These are phyloP conservation scores for Chloropicon primus DNA, from an alignment of 139 green algal species.

Conservation along the genomic window DNA sequence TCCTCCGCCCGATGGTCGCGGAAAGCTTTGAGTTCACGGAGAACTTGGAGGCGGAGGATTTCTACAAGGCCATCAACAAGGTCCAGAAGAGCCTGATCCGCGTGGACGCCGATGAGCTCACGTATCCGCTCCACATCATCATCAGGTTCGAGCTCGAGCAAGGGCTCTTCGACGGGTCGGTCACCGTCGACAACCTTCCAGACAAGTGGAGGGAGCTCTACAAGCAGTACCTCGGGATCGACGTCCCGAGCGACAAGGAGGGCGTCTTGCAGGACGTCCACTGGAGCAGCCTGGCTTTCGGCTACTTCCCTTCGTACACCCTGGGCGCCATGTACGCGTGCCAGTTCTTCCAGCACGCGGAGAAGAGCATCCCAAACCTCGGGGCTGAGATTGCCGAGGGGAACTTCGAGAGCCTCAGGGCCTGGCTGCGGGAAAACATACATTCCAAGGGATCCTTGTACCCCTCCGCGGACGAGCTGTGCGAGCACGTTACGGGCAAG, in stretches of 20 bases:
- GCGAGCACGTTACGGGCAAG: slow-evolving; percentile 50
- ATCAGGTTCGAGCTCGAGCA: slow-evolving; percentile 68
- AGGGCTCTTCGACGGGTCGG: slow-evolving; percentile 51
- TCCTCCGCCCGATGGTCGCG: slow-evolving; percentile 31
- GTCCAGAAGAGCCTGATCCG: slow-evolving; percentile 63
- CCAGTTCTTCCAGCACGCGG: slow-evolving; percentile 32
- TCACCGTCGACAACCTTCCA: slow-evolving; percentile 51
- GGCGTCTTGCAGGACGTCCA: slow-evolving; percentile 71
- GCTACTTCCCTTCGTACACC: slow-evolving; percentile 47
- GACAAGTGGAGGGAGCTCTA: slow-evolving; percentile 56
- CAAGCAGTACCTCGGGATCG: slow-evolving; percentile 48
- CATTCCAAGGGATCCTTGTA: slow-evolving; percentile 59
- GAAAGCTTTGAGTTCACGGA: slow-evolving; percentile 30
- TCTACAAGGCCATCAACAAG: slow-evolving; percentile 63
- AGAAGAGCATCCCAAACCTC: slow-evolving; percentile 40
- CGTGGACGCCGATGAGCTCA: slow-evolving; percentile 66
- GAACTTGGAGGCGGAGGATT: slow-evolving; percentile 22
- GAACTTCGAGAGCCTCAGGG: slow-evolving; percentile 53
- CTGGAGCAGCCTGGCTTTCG: slow-evolving; percentile 33
- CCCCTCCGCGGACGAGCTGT: slow-evolving; percentile 62
- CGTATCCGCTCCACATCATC: slow-evolving; percentile 84
- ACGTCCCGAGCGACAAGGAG: slow-evolving; percentile 40
- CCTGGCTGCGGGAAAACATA: slow-evolving; percentile 67
- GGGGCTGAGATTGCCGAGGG: slow-evolving; percentile 47
- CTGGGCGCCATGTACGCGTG: slow-evolving; percentile 65